Percentiles rank a stretch among this genome's conserved stretches.
Evolutionary conservation across 352 stramenopile species (phyloP).

Genomic region (Phytophthora pluvialis): DNA sequence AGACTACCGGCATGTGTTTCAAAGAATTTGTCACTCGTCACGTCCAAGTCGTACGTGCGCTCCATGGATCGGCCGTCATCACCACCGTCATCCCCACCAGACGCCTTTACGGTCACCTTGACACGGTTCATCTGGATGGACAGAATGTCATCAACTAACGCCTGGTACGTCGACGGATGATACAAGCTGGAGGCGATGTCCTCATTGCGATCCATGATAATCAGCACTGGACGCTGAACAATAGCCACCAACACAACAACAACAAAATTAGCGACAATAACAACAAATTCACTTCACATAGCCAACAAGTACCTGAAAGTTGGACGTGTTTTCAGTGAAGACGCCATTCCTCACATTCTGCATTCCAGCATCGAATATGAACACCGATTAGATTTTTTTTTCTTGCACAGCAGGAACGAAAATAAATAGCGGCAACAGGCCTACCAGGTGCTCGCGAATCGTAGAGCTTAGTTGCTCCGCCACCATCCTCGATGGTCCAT

Average conservation of each 20-base stretch:
- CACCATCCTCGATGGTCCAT: slow-evolving; percentile 96
- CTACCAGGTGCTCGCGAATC: slow-evolving; percentile 79
- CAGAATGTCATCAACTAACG: slow-evolving; percentile 97
- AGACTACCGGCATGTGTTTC: slow-evolving; percentile 74
- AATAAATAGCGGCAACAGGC: not conserved
- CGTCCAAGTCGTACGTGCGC: slow-evolving; percentile 83
- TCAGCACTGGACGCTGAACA: slow-evolving; percentile 91
- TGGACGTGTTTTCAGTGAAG: slow-evolving; percentile 63
- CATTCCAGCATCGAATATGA: slow-evolving; percentile 1
- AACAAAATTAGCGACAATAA: slow-evolving; percentile 10
- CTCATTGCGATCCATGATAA: slow-evolving; percentile 97
- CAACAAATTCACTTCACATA: not conserved
- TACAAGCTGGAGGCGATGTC: slow-evolving; percentile 96
- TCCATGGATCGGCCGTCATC: slow-evolving; percentile 48
- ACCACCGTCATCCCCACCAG: slow-evolving; percentile 41
- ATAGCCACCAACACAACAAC: not conserved
- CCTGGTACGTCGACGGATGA: slow-evolving; percentile 94
- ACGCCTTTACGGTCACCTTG: slow-evolving; percentile 87
- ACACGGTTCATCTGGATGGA: slow-evolving; percentile 96
- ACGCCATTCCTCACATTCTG: slow-evolving; percentile 69
- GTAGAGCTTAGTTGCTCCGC: slow-evolving; percentile 92
- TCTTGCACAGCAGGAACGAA: not conserved
- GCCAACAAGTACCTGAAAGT: slow-evolving; percentile 62
- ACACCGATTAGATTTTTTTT: slow-evolving; percentile 3
- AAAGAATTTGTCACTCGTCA: slow-evolving; percentile 87